Percentiles rank a stretch among this genome's conserved stretches.
Evolutionary conservation across 1,284 basidiomycete species (phyloP).

Genomic region (Ceratobasidium sp.): DNA sequence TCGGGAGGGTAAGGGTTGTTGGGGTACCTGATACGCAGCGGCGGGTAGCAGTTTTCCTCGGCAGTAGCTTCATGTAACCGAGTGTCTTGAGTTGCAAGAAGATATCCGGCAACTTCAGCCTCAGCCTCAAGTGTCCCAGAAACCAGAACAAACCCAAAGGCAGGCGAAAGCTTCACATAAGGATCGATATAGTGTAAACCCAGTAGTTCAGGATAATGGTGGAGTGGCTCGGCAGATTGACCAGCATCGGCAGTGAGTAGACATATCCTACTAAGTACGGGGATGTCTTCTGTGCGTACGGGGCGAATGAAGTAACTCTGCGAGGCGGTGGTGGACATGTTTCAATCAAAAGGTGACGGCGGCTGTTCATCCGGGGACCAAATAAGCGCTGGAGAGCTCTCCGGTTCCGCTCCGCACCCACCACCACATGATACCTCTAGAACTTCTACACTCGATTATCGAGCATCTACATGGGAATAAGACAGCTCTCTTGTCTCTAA

Average conservation of each 20-base stretch:
- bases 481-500: not conserved
- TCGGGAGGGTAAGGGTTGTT: constrained; percentile 46
- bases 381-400: not conserved
- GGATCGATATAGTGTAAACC: constrained; percentile 78
- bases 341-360: not conserved
- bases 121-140: constrained; percentile 42
- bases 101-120: constrained; percentile 68
- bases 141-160: constrained; percentile 76
- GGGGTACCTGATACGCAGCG: constrained; percentile 66
- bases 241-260: constrained; percentile 79
- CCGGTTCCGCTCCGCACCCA: not conserved
- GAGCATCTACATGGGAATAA: not conserved
- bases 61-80: constrained; percentile 67
- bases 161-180: constrained; percentile 73
- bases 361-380: not conserved
- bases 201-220: constrained; percentile 71
- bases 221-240: constrained; percentile 69
- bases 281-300: constrained; percentile 67
- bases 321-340: constrained; percentile 1
- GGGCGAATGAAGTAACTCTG: constrained; percentile 61
- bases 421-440: not conserved
- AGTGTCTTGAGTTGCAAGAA: constrained; percentile 71
- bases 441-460: not conserved
- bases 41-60: constrained; percentile 69
- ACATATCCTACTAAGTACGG: constrained; percentile 74